phyloP scores from a whole-genome alignment of 202 grass and related monocot genomes.

The Zoysia matrella region DNA sequence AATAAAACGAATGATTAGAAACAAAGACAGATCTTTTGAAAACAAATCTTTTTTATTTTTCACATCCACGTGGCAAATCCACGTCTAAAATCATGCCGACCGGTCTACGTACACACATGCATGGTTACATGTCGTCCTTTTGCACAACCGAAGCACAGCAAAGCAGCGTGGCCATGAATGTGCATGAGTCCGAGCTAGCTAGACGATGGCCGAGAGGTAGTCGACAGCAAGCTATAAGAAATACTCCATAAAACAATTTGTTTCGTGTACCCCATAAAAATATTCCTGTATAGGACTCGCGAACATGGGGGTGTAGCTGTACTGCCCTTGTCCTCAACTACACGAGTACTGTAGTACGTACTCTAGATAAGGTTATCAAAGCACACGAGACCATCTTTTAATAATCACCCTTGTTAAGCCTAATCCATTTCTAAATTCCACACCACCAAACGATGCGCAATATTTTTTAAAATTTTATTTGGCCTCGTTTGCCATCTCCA shows the following conservation, averaged over 20 bases:
- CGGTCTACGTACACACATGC: slow-evolving; percentile 27
- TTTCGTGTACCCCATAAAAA: neutral
- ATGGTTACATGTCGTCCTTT: slow-evolving; percentile 21
- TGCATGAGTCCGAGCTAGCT: neutral
- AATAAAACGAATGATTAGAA: no score
- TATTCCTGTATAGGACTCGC: slow-evolving; percentile 3
- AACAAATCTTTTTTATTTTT: neutral
- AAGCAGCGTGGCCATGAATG: slow-evolving; percentile 48
- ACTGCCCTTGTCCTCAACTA: slow-evolving; percentile 48
- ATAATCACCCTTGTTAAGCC: slow-evolving; percentile 23
- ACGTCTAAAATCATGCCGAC: neutral
- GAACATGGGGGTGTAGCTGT: slow-evolving; percentile 50
- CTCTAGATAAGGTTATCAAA: slow-evolving; percentile 54
- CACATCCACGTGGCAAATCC: slow-evolving; percentile 9
- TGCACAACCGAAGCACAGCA: slow-evolving; percentile 58
- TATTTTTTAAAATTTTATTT: neutral
- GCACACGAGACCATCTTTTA: slow-evolving; percentile 42
- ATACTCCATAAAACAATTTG: no score
- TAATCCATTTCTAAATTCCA: slow-evolving; percentile 44
- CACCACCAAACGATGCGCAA: slow-evolving; percentile 43
- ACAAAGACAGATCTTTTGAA: no score
- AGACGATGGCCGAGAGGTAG: no score
- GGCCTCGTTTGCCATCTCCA: slow-evolving; percentile 41
- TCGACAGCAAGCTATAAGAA: no score
- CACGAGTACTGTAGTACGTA: slow-evolving; percentile 9